These are phyloP conservation scores for Cladosporium velox DNA, from an alignment of 2,329 filamentous ascomycete species.

Conservation along the genomic window DNA sequence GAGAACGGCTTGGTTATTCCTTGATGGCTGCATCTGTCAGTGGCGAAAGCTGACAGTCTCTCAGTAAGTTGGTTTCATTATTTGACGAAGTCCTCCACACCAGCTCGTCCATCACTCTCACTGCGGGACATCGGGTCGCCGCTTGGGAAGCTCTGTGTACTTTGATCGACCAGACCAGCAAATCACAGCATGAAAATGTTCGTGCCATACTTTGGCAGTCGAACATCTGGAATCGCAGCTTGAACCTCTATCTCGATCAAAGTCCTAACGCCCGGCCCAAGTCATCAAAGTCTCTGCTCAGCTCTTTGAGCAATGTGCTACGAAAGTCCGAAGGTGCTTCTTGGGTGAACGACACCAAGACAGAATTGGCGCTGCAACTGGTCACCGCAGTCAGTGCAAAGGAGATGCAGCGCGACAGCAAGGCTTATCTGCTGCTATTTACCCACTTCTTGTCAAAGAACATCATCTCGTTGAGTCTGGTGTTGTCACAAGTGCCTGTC, in stretches of 20 bases:
- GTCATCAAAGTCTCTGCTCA: constrained; percentile 49
- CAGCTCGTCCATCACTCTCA: constrained; percentile 25
- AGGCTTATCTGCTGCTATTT: constrained; percentile 68
- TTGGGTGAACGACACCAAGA: constrained; percentile 9
- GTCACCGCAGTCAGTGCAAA: constrained; percentile 22
- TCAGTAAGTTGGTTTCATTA: constrained; percentile 25
- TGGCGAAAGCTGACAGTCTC: constrained; percentile 12
- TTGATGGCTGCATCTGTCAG: constrained; percentile 4
- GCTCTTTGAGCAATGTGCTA: constrained; percentile 43
- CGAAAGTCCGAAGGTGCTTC: constrained; percentile 28
- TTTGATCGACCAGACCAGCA: constrained; percentile 44
- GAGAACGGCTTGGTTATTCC: background rate
- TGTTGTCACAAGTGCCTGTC: constrained; percentile 1
- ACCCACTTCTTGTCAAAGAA: constrained; percentile 66
- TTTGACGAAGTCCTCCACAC: constrained; percentile 29
- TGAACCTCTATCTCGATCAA: constrained; percentile 46
- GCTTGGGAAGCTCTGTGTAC: constrained; percentile 51
- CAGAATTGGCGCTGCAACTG: constrained; percentile 30
- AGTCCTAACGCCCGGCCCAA: constrained; percentile 49
- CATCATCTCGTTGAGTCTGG: constrained; percentile 46
- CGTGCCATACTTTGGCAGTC: constrained; percentile 39
- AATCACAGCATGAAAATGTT: constrained; percentile 34
- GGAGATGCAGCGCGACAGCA: constrained; percentile 47
- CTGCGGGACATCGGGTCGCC: constrained; percentile 45
- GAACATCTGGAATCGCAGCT: constrained; percentile 41